Conservation (phyloP, 306 rosid species). For the Senna tora region DNA sequence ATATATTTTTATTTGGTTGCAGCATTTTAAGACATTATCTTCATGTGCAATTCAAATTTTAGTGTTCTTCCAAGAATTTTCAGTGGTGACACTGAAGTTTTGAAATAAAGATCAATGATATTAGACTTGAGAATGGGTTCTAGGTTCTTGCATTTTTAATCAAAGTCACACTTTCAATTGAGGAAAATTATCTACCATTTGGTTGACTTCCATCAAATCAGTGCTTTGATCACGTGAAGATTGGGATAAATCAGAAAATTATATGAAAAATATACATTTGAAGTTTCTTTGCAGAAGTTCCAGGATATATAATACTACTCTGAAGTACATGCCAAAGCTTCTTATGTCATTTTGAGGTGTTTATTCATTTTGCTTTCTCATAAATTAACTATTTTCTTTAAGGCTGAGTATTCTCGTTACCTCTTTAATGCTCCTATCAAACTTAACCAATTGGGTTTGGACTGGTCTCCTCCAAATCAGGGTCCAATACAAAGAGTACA, state of each 20-base stretch:
- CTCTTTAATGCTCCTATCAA: constrained; percentile 88
- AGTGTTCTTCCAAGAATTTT: neutral
- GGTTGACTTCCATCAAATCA: neutral
- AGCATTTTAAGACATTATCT: constrained; percentile 16
- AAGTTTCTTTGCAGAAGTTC: constrained; percentile 20
- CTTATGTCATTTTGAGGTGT: constrained; percentile 1
- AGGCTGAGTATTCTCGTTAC: constrained; percentile 81
- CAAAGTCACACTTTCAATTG: constrained; percentile 12
- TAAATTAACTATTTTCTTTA: constrained; percentile 40
- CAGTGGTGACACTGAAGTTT: constrained; percentile 12
- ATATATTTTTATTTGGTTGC: constrained; percentile 1
- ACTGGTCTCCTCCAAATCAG: constrained; percentile 71
- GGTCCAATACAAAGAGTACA: constrained; percentile 61
- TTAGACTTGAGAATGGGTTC: neutral
- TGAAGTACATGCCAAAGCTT: constrained; percentile 5
- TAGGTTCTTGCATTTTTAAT: neutral
- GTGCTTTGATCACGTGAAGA: constrained; percentile 54
- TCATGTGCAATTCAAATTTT: neutral
- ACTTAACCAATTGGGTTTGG: constrained; percentile 78
- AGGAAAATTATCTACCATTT: neutral
- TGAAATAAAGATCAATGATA: constrained; percentile 21
- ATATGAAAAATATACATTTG: constrained; percentile 13
- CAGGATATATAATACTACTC: constrained; percentile 7
- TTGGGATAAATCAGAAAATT: neutral
- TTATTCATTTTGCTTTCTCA: constrained; percentile 20